Evolutionary conservation across 2,329 filamentous ascomycete species (phyloP).

Genomic region (Trichoderma polysporum): DNA sequence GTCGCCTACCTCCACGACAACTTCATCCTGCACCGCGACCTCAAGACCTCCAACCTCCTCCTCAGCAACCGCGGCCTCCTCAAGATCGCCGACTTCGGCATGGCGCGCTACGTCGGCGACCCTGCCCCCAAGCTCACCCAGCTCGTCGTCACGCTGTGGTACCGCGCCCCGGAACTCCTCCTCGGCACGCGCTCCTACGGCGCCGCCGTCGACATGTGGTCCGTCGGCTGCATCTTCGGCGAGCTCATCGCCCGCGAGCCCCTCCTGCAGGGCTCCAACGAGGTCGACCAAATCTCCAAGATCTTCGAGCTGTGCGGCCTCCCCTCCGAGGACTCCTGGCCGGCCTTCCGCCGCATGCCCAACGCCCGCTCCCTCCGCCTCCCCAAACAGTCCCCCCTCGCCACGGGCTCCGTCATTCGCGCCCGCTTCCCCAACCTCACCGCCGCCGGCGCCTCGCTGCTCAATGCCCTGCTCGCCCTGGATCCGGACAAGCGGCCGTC

Average conservation of each 20-base stretch:
- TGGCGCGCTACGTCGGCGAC: constrained; percentile 86
- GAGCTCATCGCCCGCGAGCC: constrained; percentile 84
- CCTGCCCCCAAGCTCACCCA: constrained; percentile 79
- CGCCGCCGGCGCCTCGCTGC: constrained; percentile 66
- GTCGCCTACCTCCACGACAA: constrained; percentile 82
- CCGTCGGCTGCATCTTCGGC: constrained; percentile 90
- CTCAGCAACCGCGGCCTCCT: constrained; percentile 93
- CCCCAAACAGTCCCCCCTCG: constrained; percentile 45
- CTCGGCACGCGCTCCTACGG: constrained; percentile 77
- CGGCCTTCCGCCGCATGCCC: constrained; percentile 79
- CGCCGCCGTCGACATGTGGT: constrained; percentile 87
- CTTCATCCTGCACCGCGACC: constrained; percentile 90
- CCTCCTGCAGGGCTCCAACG: constrained; percentile 82
- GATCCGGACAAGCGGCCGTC: constrained; percentile 71
- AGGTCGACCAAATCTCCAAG: constrained; percentile 83
- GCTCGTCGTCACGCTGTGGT: constrained; percentile 96
- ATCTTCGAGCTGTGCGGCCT: constrained; percentile 90
- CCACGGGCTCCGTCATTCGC: constrained; percentile 59
- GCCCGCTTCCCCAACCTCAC: constrained; percentile 81
- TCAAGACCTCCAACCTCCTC: constrained; percentile 91
- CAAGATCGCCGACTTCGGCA: constrained; percentile 97
- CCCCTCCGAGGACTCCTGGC: constrained; percentile 81
- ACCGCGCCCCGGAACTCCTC: constrained; percentile 86
- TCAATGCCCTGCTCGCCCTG: constrained; percentile 69
- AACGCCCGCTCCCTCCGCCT: constrained; percentile 80